Base-by-base conservation (phyloP, 2,329 filamentous ascomycete genomes). In the Botryotinia narcissicola region DNA sequence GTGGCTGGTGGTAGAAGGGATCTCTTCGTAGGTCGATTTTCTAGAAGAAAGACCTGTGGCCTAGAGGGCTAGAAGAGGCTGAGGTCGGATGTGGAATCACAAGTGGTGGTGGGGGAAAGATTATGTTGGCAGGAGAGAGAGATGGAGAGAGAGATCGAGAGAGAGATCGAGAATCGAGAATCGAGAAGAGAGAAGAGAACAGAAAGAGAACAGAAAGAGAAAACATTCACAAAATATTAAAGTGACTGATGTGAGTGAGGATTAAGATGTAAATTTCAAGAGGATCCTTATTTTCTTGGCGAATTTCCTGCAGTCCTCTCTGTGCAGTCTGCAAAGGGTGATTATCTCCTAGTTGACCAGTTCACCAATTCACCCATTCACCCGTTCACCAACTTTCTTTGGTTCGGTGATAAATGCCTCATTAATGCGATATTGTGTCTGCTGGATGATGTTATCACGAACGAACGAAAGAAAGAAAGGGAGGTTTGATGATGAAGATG, bases 381-480 rank as follows among this genome's bases (percentile, higher is more conserved):
- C 25, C 48, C 22, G 25, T n/a, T 51, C 25, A 7, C 25, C 48
- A 48, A 48, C 46, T 48, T 48, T 48, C 22, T 12, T 48, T 48
- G 46, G 22, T 12, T 48, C 22, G 12, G 1, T 12, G 46, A 59
- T 10, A 20, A 35, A 8, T 46, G 44, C 44, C 44, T 46, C 44
- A 20, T 20, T 7, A 20, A 20, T 44, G 42, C 42, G 18, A 44
- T 7, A 20, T 20, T 6, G 5, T 18, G 16, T 18, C 20, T 44
- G 42, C 44, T 59, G 57, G 59, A 61, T 61, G 60, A 62, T 62
- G 60, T n/a, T 40, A 62, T 42, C 35, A n/a, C 37, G n/a, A 35
- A 35, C 35, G 7, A n/a, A 8, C 25, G 35, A 29, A 16, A 14
- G 8, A 29, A 16, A 14, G 8, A 8, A n/a, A 29, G 37, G 29